Evolutionary conservation across 257 asterid species (phyloP).

Genomic region (Gynochthodes officinalis): DNA sequence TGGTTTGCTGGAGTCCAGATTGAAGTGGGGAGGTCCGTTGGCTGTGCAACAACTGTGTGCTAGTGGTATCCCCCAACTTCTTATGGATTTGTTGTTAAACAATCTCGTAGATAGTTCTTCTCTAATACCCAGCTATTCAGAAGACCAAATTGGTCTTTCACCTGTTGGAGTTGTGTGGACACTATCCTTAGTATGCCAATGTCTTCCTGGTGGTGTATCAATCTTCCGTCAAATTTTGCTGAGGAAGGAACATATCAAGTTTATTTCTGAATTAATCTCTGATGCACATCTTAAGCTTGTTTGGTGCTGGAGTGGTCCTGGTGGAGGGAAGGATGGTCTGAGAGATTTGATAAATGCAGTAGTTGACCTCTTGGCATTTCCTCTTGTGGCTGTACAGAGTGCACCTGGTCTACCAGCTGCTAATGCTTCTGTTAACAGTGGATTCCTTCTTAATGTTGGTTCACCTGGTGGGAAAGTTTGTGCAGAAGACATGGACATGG

Average conservation of each 20-base stretch:
- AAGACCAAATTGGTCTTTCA: conserved; percentile 68
- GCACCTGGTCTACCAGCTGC: conserved; percentile 78
- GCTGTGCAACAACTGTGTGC: conserved; percentile 97
- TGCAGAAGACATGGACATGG: conserved; percentile 91
- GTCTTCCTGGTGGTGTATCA: conserved; percentile 88
- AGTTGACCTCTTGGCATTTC: conserved; percentile 88
- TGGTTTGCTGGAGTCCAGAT: conserved; percentile 80
- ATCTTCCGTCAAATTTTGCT: conserved; percentile 83
- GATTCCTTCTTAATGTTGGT: conserved; percentile 88
- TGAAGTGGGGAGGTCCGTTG: conserved; percentile 95
- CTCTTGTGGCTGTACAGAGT: conserved; percentile 86
- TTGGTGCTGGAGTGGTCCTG: conserved; percentile 78
- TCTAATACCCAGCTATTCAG: conserved; percentile 30
- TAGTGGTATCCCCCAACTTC: conserved; percentile 91
- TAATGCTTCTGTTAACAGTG: conserved; percentile 94
- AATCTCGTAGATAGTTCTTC: conserved; percentile 42
- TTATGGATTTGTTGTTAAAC: conserved; percentile 73
- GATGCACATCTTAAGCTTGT: conserved; percentile 76
- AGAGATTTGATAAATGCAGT: conserved; percentile 72
- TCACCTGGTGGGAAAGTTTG: conserved; percentile 94
- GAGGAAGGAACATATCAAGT: conserved; percentile 63
- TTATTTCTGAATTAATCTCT: conserved; percentile 63
- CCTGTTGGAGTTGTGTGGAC: conserved; percentile 92
- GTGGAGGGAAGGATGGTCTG: conserved; percentile 86
- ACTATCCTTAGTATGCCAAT: conserved; percentile 79